phyloP scores from a whole-genome alignment of 139 green algal species.

The Chlorella sp. region DNA sequence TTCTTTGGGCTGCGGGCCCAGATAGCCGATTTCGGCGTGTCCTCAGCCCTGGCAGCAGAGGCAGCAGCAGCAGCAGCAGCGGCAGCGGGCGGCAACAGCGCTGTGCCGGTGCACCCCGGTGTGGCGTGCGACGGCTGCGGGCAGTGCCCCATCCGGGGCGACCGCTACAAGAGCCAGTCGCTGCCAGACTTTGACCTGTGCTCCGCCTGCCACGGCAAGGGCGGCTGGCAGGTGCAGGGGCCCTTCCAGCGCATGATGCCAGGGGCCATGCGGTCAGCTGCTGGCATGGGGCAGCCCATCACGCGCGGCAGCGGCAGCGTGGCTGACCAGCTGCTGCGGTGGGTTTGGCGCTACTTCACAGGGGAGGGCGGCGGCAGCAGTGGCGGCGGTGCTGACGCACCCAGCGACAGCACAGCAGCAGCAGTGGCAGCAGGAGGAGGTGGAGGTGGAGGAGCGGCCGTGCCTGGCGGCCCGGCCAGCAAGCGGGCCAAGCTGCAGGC shows the following conservation, averaged over 20 bases:
- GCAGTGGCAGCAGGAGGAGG: constrained; percentile 25
- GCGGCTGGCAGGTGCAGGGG: not conserved
- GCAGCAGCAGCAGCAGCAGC: not conserved
- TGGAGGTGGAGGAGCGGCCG: constrained; percentile 5
- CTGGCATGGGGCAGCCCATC: not conserved
- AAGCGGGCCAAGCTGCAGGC: constrained; percentile 8
- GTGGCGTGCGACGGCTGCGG: constrained; percentile 32
- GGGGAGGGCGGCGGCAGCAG: not conserved
- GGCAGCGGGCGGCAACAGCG: not conserved
- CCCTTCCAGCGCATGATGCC: constrained; percentile 26
- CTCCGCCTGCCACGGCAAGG: not conserved
- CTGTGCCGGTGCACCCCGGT: not conserved
- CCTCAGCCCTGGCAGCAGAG: not conserved
- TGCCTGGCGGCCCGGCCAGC: not conserved
- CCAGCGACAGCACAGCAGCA: not conserved
- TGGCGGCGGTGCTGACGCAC: not conserved
- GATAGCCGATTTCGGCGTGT: constrained; percentile 79
- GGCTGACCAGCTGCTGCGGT: not conserved
- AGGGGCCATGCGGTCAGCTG: not conserved
- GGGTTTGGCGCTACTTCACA: constrained; percentile 33
- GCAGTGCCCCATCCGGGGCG: constrained; percentile 9
- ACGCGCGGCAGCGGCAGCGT: not conserved
- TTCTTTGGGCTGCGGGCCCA: constrained; percentile 71
- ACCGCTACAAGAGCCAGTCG: constrained; percentile 5
- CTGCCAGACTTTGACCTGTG: constrained; percentile 27